A percentile compares a stretch with the other conserved stretches of the same genome.
Evolutionary conservation across 306 rosid species (phyloP).

Genomic region (Spatholobus suberectus): DNA sequence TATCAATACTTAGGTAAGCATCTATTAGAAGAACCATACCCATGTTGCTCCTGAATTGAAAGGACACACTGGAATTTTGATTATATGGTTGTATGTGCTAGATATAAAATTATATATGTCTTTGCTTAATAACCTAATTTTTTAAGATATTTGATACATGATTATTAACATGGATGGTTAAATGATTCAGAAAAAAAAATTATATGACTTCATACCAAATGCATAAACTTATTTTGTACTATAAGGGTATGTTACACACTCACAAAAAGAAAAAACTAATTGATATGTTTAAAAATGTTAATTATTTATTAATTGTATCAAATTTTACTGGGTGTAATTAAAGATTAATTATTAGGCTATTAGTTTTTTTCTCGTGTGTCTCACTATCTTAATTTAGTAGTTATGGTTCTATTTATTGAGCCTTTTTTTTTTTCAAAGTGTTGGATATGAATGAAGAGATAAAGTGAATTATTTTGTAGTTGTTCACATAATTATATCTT

Average conservation of each 20-base stretch:
- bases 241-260: neutral
- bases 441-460: neutral
- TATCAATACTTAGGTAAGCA: neutral
- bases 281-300: neutral
- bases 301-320: neutral
- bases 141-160: neutral
- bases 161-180: too few relatives aligned
- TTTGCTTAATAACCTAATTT: neutral
- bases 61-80: too few relatives aligned
- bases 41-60: too few relatives aligned
- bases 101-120: too few relatives aligned
- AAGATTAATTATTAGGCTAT: neutral
- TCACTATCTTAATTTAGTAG: neutral
- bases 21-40: too few relatives aligned
- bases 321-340: neutral
- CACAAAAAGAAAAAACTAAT: neutral
- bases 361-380: neutral
- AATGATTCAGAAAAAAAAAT: neutral
- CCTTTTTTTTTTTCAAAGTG: neutral
- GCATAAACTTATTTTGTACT: neutral
- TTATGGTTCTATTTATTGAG: neutral
- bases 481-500: neutral
- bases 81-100: too few relatives aligned
- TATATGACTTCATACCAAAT: neutral
- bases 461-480: neutral